Conservation (phyloP, 1,139 yeast genomes). For the Saccharomycopsis hybrid region DNA sequence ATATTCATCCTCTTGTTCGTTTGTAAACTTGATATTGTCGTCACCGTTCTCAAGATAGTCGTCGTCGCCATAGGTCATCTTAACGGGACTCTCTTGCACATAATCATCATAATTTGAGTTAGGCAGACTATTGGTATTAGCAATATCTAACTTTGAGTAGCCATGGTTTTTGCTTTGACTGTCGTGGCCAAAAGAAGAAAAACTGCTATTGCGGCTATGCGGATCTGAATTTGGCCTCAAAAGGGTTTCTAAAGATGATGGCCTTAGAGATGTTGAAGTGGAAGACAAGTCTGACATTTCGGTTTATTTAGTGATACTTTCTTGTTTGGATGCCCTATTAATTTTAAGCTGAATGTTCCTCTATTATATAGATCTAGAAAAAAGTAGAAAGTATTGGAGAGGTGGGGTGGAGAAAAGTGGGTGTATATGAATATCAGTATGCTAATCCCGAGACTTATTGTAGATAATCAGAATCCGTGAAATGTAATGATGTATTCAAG, state of each 20-base stretch:
- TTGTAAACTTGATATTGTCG: neutral
- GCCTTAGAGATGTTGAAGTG: slow-evolving; percentile 7
- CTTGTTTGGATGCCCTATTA: neutral
- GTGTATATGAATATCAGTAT: neutral
- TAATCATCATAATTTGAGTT: neutral
- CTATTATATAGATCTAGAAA: too few relatives aligned
- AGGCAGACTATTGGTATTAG: neutral
- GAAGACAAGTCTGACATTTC: slow-evolving; percentile 7
- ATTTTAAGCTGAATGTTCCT: too few relatives aligned
- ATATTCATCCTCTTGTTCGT: slow-evolving; percentile 5
- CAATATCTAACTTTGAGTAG: neutral
- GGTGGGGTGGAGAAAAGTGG: neutral
- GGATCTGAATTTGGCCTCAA: neutral
- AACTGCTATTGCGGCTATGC: neutral
- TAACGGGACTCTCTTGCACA: neutral
- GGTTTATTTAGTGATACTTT: neutral
- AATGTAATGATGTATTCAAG: neutral
- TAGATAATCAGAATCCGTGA: neutral
- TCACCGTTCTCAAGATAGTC: neutral
- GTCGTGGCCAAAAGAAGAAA: neutral
- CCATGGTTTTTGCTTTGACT: neutral
- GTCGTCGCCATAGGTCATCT: neutral
- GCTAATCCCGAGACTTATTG: neutral
- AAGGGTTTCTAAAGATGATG: slow-evolving; percentile 2
- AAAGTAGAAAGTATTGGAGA: neutral